Evolutionary conservation across 306 rosid genomes (phyloP).

Genomic region (cucumber (Cucumis sativus)): Cucumber_9930_V3 NC_026659.2:31527501-31528000

Average conservation of each 20-base stretch:
- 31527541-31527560: neutral
- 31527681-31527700: constrained; percentile 3
- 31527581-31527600: neutral
- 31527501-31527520: neutral
- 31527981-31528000: neutral
- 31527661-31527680: constrained; percentile 5
- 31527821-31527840: neutral
- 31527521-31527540: neutral
- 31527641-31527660: neutral
- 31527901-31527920: neutral
- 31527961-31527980: neutral
- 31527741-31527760: neutral
- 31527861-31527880: neutral
- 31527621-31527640: constrained; percentile 5
- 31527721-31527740: constrained; percentile 6
- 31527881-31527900: neutral
- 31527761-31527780: neutral
- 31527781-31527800: neutral
- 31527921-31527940: neutral
- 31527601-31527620: constrained; percentile 4
- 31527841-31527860: neutral
- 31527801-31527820: neutral
- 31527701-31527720: neutral
- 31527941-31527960: neutral
- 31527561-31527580: neutral